Percentiles rank a stretch among this genome's conserved stretches.
Conservation (phyloP, 2,329 filamentous ascomycete species). For the Colletotrichum phormii region DNA sequence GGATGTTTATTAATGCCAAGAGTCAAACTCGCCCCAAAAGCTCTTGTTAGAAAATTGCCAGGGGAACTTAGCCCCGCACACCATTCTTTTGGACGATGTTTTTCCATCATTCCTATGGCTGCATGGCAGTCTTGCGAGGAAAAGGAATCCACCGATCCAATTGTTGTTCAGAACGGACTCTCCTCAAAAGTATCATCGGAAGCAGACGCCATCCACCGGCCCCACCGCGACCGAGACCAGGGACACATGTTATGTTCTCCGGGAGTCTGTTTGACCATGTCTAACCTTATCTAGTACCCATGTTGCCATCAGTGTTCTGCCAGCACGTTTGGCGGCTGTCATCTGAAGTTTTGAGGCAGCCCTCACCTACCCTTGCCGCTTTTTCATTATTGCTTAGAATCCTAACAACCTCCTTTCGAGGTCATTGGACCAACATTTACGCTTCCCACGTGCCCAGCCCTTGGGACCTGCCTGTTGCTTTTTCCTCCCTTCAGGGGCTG, state of each 20-base stretch:
- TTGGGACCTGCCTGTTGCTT: neutral
- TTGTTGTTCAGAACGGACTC: neutral
- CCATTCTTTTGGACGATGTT: neutral
- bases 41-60: conserved; percentile 8
- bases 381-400: neutral
- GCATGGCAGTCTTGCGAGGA: neutral
- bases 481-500: neutral
- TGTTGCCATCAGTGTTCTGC: neutral
- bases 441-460: conserved; percentile 17
- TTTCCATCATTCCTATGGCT: neutral
- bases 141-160: neutral
- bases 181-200: neutral
- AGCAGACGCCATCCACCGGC: neutral
- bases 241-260: neutral
- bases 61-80: conserved; percentile 7
- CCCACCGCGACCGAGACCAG: conserved; percentile 23
- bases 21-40: conserved; percentile 6
- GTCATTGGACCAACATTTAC: neutral
- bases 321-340: neutral
- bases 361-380: neutral
- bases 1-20: conserved; percentile 33
- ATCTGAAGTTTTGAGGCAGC: conserved; percentile 14
- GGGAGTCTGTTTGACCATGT: neutral
- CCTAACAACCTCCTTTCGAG: neutral
- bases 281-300: conserved; percentile 11